phyloP scores from a whole-genome alignment of 441 rosid species.

The Kokia cookei region DNA sequence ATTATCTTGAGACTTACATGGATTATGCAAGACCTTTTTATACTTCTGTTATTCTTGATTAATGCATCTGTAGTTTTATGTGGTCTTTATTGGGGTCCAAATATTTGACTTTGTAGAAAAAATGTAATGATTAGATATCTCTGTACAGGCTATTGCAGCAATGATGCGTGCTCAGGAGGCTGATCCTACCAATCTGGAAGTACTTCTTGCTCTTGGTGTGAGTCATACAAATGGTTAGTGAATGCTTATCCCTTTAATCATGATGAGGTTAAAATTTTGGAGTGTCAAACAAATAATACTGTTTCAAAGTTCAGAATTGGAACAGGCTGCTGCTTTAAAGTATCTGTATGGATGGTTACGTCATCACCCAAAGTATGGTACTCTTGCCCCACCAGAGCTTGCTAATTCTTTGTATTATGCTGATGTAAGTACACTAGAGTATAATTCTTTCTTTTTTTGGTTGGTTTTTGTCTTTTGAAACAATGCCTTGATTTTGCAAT shows the following conservation, averaged over 20 bases:
- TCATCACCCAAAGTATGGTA: slow-evolving; percentile 80
- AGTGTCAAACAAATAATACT: slow-evolving; percentile 9
- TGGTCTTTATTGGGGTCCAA: neutral
- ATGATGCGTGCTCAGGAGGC: neutral
- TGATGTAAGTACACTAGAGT: slow-evolving; percentile 54
- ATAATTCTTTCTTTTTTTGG: neutral
- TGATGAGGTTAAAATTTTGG: neutral
- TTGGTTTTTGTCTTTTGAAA: neutral
- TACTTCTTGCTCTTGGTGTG: slow-evolving; percentile 96
- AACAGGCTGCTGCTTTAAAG: slow-evolving; percentile 91
- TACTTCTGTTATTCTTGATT: neutral
- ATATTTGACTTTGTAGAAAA: neutral
- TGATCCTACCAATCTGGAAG: neutral
- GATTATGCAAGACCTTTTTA: neutral
- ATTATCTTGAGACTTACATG: neutral
- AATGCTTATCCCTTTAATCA: neutral
- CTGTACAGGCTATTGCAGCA: neutral
- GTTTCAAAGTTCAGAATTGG: slow-evolving; percentile 62
- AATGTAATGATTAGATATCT: neutral
- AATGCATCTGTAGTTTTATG: neutral
- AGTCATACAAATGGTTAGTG: slow-evolving; percentile 97
- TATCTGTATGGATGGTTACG: slow-evolving; percentile 89
- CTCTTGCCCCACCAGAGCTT: slow-evolving; percentile 62
- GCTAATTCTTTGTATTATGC: slow-evolving; percentile 68
- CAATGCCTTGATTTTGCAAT: slow-evolving; percentile 3